These are phyloP conservation scores for Clathrus columnatus DNA, from an alignment of 768 basidiomycete species.

Conservation along the genomic window DNA sequence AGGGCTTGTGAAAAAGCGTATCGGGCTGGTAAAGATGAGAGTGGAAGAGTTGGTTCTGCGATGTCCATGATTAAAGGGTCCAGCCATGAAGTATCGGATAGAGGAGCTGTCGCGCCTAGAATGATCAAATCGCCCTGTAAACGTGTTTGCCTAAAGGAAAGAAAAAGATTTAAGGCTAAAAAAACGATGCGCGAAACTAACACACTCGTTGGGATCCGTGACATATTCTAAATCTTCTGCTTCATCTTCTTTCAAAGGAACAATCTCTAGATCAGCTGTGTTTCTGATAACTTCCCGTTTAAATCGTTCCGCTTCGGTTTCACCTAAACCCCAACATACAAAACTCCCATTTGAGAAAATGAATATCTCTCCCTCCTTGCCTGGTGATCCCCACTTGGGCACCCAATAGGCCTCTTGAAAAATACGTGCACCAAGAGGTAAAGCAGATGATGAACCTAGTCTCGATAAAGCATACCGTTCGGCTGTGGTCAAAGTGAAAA, in stretches of 20 bases:
- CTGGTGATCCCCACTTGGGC: conserved; percentile 52
- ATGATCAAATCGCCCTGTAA: conserved; percentile 90
- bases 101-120: conserved; percentile 58
- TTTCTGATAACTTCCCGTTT: conserved; percentile 45
- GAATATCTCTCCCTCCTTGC: conserved; percentile 71
- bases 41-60: conserved; percentile 42
- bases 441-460: conserved; percentile 41
- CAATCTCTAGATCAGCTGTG: conserved; percentile 50
- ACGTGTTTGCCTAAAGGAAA: conserved; percentile 56
- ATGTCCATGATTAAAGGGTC: conserved; percentile 36
- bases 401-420: conserved; percentile 74
- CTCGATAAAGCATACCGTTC: conserved; percentile 69
- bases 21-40: conserved; percentile 69
- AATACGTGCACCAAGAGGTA: conserved; percentile 46
- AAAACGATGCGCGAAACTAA: background rate
- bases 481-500: conserved; percentile 80
- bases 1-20: conserved; percentile 91
- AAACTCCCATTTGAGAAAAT: conserved; percentile 83
- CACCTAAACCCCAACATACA: conserved; percentile 83
- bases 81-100: conserved; percentile 37
- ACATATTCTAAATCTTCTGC: conserved; percentile 92
- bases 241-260: conserved; percentile 58
- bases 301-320: conserved; percentile 65
- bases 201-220: conserved; percentile 81
- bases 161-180: conserved; percentile 4